These are phyloP conservation scores for Neofusicoccum sp. DNA, from an alignment of 2,329 filamentous ascomycete genomes.

Conservation along the genomic window DNA sequence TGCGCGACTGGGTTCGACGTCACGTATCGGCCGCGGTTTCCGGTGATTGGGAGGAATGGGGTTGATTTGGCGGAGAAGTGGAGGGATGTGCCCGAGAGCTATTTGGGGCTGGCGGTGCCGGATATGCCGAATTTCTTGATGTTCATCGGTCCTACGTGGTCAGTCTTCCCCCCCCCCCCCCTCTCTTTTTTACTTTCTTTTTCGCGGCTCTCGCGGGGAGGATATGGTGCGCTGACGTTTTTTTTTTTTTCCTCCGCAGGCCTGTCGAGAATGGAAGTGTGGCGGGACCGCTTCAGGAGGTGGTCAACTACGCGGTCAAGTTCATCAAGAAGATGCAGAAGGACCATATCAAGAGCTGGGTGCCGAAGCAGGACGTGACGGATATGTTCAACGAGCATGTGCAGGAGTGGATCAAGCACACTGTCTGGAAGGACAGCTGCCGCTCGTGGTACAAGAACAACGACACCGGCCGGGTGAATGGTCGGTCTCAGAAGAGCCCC, in stretches of 20 bases:
- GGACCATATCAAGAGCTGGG: slow-evolving; percentile 44
- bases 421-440: slow-evolving; percentile 49
- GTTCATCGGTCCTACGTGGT: slow-evolving; percentile 41
- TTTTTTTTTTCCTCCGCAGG: slow-evolving; percentile 24
- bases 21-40: slow-evolving; percentile 44
- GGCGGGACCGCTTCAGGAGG: slow-evolving; percentile 40
- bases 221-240: slow-evolving; percentile 3
- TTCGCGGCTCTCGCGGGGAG: too few relatives aligned
- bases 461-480: slow-evolving; percentile 34
- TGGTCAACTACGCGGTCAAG: slow-evolving; percentile 42
- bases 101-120: slow-evolving; percentile 43
- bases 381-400: slow-evolving; percentile 45
- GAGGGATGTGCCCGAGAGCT: slow-evolving; percentile 40
- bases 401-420: slow-evolving; percentile 50
- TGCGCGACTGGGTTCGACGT: slow-evolving; percentile 49
- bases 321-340: slow-evolving; percentile 48
- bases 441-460: slow-evolving; percentile 49
- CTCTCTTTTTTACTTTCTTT: not conserved
- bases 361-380: slow-evolving; percentile 41
- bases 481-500: slow-evolving; percentile 1
- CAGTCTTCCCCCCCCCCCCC: slow-evolving; percentile 9
- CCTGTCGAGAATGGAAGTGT: slow-evolving; percentile 49
- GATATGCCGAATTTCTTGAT: slow-evolving; percentile 46
- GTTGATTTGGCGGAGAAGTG: slow-evolving; percentile 42
- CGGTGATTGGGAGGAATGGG: slow-evolving; percentile 42